Percentiles rank a stretch among this genome's conserved stretches.
These are phyloP conservation scores for Talaromyces sp. DNA, from an alignment of 2,329 filamentous ascomycete genomes.

Conservation along the genomic window DNA sequence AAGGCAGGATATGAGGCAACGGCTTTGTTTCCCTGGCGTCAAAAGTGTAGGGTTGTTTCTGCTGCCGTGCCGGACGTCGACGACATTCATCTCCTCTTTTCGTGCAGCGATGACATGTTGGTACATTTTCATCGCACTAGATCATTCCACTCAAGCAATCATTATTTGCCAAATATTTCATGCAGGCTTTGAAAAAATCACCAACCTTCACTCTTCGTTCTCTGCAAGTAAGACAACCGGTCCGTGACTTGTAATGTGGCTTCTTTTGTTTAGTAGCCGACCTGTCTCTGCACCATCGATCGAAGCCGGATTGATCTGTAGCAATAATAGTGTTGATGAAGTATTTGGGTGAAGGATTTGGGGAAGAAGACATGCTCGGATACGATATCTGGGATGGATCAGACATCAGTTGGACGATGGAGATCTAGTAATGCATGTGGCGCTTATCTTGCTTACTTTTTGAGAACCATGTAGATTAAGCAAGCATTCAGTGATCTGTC, in stretches of 20 bases:
- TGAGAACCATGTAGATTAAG: not conserved
- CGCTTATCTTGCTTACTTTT: not conserved
- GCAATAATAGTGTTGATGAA: not conserved
- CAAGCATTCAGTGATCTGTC: not conserved
- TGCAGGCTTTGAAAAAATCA: no score
- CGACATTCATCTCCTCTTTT: slow-evolving; percentile 15
- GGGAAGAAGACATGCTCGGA: not conserved
- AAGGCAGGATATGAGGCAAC: not conserved
- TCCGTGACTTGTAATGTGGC: slow-evolving; percentile 15
- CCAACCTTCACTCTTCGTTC: slow-evolving; percentile 15
- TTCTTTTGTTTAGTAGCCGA: not conserved
- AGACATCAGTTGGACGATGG: not conserved
- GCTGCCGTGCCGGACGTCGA: not conserved
- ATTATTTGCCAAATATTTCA: no score
- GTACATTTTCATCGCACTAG: slow-evolving; percentile 16
- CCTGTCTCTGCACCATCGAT: not conserved
- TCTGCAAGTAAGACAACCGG: slow-evolving; percentile 14
- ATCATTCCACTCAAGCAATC: no score
- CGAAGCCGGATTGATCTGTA: not conserved
- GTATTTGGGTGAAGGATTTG: not conserved
- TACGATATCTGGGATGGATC: not conserved
- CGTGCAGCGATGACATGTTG: slow-evolving; percentile 14
- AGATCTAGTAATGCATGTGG: not conserved
- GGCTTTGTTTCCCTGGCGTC: not conserved
- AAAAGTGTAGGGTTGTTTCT: not conserved